These are phyloP conservation scores for Tulasnella sp. DNA, from an alignment of 768 basidiomycete genomes.

Conservation along the genomic window DNA sequence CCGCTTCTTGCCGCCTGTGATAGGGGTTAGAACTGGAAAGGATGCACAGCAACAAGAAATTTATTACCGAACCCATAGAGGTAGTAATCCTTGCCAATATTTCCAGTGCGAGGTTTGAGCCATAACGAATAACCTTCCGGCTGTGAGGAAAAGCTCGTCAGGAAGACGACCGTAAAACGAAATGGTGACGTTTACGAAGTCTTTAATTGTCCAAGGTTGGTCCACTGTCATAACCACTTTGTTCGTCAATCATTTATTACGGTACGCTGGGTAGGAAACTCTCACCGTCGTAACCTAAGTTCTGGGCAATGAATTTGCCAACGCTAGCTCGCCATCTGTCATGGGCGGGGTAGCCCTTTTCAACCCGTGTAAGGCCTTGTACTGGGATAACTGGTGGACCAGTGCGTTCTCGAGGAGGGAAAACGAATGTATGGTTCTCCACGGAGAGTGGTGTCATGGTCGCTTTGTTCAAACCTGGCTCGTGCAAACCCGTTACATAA, in stretches of 20 bases:
- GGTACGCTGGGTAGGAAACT: neutral
- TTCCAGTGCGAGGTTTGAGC: neutral
- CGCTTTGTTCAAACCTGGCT: too few species aligned
- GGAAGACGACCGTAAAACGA: neutral
- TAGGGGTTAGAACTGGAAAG: neutral
- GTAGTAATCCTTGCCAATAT: neutral
- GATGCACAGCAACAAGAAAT: neutral
- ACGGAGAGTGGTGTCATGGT: too few species aligned
- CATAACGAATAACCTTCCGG: constrained; percentile 10
- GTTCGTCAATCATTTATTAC: neutral
- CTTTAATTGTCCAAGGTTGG: constrained; percentile 6
- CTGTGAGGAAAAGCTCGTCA: neutral
- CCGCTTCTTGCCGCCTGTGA: neutral
- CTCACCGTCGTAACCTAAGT: constrained; percentile 1
- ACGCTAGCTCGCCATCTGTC: constrained; percentile 4
- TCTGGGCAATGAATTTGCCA: constrained; percentile 14
- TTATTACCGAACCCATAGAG: constrained; percentile 8
- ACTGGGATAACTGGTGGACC: too few species aligned
- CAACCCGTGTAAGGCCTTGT: neutral
- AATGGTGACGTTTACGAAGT: neutral
- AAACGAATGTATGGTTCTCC: too few species aligned
- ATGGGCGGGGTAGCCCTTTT: neutral
- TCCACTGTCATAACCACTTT: neutral
- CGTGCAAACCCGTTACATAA: too few species aligned
- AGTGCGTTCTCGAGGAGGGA: too few species aligned